Base-by-base conservation (phyloP, 257 asterid species). In the Thymus quinquecostatus region DNA sequence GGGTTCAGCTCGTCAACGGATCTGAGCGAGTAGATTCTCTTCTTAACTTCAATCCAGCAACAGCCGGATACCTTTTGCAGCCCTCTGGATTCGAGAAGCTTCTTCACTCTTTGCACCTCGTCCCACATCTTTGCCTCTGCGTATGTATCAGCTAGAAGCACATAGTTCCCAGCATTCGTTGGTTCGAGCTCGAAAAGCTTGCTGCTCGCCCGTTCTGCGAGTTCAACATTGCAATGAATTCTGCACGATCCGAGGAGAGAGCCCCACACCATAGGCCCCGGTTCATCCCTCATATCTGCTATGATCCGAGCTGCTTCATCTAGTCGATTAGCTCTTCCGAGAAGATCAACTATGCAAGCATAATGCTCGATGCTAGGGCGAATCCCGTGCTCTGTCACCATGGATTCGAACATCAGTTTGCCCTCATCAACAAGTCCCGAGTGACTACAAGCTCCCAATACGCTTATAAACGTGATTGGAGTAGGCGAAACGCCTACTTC, bases 401-500 rank as follows among this genome's bases (percentile, higher is more conserved):
- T 88, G 1, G 97, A 88, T 49, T 88, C 79, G 69, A 90, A 91
- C 10, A 93, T 13, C 13, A 21, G 2, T 75, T 75, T 87, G 1
- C 97, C 98, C 68, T 91, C 92, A 21, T 80, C 94, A 13, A 89
- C 91, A 7, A 91, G 89, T 43, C 98, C 96, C 1, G 96, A 83
- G 82, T 93, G 98, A 76, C 97, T 91, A 73, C 98, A 93, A 72
- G 97, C 98, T 66, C 92, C 94, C 82, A 93, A 79, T 13, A 89
- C 85, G 64, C 96, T 93, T 33, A 93, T 84, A 29, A 91, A 93
- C 30, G 98, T 71, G 71, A 93, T 69, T 10, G 89, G 86, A 76
- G 91, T 91, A 8, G 98, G 98, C 10, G 84, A 59, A 8, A 87
- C 41, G 38, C 96, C 96, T 60, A 10, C 70, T 8, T 54, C 69